These are phyloP conservation scores for Capronia americana DNA, from an alignment of 2,329 filamentous ascomycete genomes.

Conservation along the genomic window DNA sequence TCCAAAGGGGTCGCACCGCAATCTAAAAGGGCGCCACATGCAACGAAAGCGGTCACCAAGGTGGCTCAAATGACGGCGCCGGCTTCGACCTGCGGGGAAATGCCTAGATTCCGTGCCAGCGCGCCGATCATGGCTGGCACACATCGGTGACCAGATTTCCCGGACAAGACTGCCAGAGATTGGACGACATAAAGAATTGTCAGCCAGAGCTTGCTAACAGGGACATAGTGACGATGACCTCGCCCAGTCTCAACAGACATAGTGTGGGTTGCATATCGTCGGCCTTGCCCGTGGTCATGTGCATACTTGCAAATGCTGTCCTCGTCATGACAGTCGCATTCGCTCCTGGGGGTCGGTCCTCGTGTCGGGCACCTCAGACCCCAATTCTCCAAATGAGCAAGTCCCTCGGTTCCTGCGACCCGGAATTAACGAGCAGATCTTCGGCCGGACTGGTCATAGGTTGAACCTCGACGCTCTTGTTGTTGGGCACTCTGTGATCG, in stretches of 20 bases:
- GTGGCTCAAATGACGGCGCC: neutral
- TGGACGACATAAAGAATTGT: neutral
- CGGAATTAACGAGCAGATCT: conserved; percentile 16
- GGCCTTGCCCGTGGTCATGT: neutral
- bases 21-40: conserved; percentile 16
- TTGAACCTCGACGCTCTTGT: conserved; percentile 21
- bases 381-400: neutral
- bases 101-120: neutral
- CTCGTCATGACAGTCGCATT: neutral
- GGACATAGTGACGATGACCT: neutral
- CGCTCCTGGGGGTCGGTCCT: neutral
- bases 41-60: neutral
- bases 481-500: conserved; percentile 22
- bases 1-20: conserved; percentile 1
- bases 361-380: neutral
- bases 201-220: neutral
- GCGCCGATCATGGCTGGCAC: neutral
- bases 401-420: too few species aligned
- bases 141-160: neutral
- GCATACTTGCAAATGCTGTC: neutral
- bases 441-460: conserved; percentile 21
- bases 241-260: neutral
- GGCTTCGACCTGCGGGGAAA: neutral
- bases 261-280: neutral
- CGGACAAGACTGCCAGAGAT: neutral